Evolutionary conservation across 805 yeast genomes (phyloP).

Genomic region (Cyberlindnera euphorbiae): DNA sequence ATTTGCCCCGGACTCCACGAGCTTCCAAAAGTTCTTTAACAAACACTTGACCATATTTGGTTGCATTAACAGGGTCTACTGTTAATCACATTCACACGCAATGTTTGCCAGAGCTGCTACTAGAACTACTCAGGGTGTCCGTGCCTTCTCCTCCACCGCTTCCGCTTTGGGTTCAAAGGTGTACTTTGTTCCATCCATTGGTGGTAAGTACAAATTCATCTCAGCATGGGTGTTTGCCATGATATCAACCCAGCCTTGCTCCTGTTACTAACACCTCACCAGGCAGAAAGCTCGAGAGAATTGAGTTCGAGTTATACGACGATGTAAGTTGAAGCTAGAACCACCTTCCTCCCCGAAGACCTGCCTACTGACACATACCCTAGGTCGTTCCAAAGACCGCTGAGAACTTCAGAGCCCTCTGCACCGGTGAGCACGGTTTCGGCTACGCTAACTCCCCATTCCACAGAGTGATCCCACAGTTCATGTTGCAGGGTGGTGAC

Average conservation of each 20-base stretch:
- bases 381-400: constrained; percentile 68
- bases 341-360: not conserved
- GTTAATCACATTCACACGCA: no score
- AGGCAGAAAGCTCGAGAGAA: constrained; percentile 37
- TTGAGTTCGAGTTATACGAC: constrained; percentile 29
- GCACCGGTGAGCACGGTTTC: constrained; percentile 72
- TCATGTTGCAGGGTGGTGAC: constrained; percentile 97
- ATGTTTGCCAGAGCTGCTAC: constrained; percentile 17
- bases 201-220: constrained; percentile 33
- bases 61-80: no score
- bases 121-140: constrained; percentile 14
- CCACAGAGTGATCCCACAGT: constrained; percentile 93
- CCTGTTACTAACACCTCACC: not conserved
- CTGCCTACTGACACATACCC: not conserved
- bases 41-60: not conserved
- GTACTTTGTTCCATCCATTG: constrained; percentile 51
- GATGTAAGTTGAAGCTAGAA: constrained; percentile 16
- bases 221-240: no score
- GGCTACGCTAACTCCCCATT: constrained; percentile 82
- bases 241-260: not conserved
- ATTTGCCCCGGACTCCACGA: no score
- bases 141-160: constrained; percentile 23
- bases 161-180: constrained; percentile 42
- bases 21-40: no score
- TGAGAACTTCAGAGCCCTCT: constrained; percentile 75